phyloP scores from a whole-genome alignment of 2,329 filamentous ascomycete species.

The Drechslerella coelobrocha region DNA sequence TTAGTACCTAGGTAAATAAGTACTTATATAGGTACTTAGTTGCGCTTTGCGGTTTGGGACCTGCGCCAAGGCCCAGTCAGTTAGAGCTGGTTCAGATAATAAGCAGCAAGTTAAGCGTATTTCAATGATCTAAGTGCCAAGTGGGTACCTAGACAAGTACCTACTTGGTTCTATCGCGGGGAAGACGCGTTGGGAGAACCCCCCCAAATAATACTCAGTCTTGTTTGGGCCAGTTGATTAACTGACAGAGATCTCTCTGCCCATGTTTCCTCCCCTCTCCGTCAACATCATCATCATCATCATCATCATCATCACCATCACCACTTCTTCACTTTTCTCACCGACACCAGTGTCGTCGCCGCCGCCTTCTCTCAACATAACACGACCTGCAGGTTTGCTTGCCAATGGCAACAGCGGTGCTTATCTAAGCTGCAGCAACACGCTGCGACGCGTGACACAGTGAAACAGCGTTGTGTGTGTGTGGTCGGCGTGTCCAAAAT shows the following conservation, averaged over 20 bases:
- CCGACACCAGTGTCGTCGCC: no score
- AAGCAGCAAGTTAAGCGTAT: no score
- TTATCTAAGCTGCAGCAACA: neutral
- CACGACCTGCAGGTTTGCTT: no score
- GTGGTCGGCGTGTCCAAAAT: constrained; percentile 1
- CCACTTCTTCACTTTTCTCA: neutral
- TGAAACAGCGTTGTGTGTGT: neutral
- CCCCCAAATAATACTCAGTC: constrained; percentile 1
- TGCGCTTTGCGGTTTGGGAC: no score
- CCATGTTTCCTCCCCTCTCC: neutral
- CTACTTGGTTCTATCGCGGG: neutral
- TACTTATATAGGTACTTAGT: no score
- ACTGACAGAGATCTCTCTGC: no score
- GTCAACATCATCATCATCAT: neutral
- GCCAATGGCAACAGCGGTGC: neutral
- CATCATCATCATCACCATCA: constrained; percentile 3
- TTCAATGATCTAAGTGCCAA: no score
- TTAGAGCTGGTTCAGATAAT: no score
- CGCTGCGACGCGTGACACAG: constrained; percentile 2
- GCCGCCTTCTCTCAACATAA: no score
- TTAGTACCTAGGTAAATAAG: no score
- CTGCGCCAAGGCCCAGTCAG: no score
- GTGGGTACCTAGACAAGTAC: no score
- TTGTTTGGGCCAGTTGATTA: constrained; percentile 43
- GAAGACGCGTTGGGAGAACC: constrained; percentile 2